Base-by-base conservation (phyloP, 371 early-diverging fungal species). In the Mortierella sp. region DNA sequence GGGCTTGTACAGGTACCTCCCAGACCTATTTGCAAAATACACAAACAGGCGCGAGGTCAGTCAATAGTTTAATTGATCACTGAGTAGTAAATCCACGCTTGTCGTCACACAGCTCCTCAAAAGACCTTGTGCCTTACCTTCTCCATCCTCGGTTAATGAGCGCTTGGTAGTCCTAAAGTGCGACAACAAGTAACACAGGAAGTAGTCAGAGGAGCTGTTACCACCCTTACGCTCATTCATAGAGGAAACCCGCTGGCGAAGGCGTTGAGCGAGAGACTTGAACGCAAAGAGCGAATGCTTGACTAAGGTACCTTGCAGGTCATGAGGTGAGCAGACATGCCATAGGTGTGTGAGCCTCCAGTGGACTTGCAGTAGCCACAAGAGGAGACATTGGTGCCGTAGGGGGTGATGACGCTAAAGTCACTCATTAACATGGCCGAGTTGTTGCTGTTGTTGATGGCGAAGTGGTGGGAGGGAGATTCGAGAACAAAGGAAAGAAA, bases 81-180 rank as follows among this genome's bases (percentile, higher is more conserved):
- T 24, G 14, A 41, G 54, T 4, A 35, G 14, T 49, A 49, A 35
- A 41, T 0, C n/a, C 24, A 29, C 18, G 44, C 0, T 24, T n/a
- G 51, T n/a, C 43, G 5, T 35, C 18, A 2, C 35, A 7, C 48
- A 51, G 32, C 6, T 11, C 6, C 38, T 63, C 63, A 11, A 38
- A 74, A n/a, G 27, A 32, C 10, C 27, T 5, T 5, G 43, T 29
- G 44, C 29, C 14, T 41, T 88, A 92, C 93, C 94, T 88, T 81
- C 95, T 88, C 94, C 94, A 95, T 24, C 95, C 95, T 70, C 91
- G 87, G 79, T 95, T 90, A 44, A 95, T 90, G n/a, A 95, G 83
- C 4, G 75, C 74, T 90, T 94, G 94, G 72, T 95, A 95, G 72
- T 93, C 92, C 94, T 94, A 71, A 55, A 35, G 10, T 21, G 32